These are phyloP conservation scores for Nicotiana knightiana DNA, from an alignment of 257 asterid genomes.

Conservation along the genomic window DNA sequence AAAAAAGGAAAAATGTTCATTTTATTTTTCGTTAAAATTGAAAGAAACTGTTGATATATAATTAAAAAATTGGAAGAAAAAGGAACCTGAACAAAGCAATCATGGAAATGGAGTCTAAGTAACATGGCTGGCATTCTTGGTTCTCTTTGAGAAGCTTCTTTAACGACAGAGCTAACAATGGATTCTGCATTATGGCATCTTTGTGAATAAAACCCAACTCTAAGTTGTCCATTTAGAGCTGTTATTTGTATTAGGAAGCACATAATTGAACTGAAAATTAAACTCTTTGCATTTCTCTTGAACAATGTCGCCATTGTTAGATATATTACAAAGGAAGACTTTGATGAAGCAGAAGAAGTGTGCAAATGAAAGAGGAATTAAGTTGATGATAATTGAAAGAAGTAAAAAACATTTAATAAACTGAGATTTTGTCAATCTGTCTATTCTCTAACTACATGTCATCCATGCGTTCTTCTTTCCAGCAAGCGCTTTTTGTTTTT, in stretches of 20 bases:
- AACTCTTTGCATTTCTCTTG: not conserved
- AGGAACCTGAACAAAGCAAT: conserved; percentile 40
- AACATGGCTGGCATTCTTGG: conserved; percentile 25
- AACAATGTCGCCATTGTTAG: not conserved
- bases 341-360: not conserved
- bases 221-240: conserved; percentile 21
- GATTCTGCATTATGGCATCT: conserved; percentile 37
- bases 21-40: not conserved
- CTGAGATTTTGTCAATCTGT: not conserved
- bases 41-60: not conserved
- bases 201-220: conserved; percentile 37
- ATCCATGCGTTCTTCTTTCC: conserved; percentile 7
- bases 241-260: not conserved
- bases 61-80: not conserved
- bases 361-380: not conserved
- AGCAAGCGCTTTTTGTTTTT: conserved; percentile 7
- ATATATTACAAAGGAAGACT: not conserved
- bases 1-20: not conserved
- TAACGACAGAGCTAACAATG: conserved; percentile 30
- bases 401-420: not conserved
- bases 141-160: conserved; percentile 16
- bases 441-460: conserved; percentile 2
- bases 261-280: conserved; percentile 11
- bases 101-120: conserved; percentile 44
- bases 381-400: not conserved